A percentile compares a stretch with the other conserved stretches of the same genome.
Evolutionary conservation across 2,329 filamentous ascomycete species (phyloP).

Genomic region (Didymella glomerata): DNA sequence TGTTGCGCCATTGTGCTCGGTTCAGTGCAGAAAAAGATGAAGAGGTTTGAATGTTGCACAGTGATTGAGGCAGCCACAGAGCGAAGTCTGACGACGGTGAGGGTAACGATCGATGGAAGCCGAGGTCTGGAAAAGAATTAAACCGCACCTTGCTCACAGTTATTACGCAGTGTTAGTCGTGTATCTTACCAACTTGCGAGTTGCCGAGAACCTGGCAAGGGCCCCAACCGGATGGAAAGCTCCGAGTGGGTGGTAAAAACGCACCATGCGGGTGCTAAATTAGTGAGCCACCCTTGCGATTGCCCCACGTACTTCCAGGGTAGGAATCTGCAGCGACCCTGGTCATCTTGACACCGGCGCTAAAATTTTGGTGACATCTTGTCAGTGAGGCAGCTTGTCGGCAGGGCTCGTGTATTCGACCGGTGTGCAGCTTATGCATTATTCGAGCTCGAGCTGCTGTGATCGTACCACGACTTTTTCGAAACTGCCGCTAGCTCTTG

Average conservation of each 20-base stretch:
- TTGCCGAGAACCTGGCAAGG: conserved; percentile 7
- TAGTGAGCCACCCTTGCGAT: conserved; percentile 23
- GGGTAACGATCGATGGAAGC: conserved; percentile 17
- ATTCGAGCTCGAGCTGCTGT: conserved; percentile 8
- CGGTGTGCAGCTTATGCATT: conserved; percentile 27
- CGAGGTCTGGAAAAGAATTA: conserved; percentile 36
- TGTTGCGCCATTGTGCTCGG: conserved; percentile 34
- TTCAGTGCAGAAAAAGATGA: conserved; percentile 4
- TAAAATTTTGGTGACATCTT: conserved; percentile 34
- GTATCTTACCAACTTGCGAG: conserved; percentile 28
- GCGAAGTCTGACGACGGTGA: conserved; percentile 21
- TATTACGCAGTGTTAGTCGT: conserved; percentile 40
- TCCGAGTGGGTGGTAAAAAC: conserved; percentile 31
- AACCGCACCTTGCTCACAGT: conserved; percentile 19
- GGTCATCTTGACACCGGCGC: conserved; percentile 15
- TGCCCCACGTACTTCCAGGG: conserved; percentile 26
- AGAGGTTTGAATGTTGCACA: conserved; percentile 15
- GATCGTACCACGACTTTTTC: conserved; percentile 17
- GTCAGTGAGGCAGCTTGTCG: conserved; percentile 23
- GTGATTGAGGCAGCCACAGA: conserved; percentile 16
- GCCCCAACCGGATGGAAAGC: conserved; percentile 20
- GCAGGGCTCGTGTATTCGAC: conserved; percentile 14
- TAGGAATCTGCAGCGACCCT: conserved; percentile 22
- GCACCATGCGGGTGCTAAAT: conserved; percentile 37
- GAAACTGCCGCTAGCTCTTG: conserved; percentile 9